Conservation (phyloP, 1,284 basidiomycete species). For the Cryptococcus sp. region DNA sequence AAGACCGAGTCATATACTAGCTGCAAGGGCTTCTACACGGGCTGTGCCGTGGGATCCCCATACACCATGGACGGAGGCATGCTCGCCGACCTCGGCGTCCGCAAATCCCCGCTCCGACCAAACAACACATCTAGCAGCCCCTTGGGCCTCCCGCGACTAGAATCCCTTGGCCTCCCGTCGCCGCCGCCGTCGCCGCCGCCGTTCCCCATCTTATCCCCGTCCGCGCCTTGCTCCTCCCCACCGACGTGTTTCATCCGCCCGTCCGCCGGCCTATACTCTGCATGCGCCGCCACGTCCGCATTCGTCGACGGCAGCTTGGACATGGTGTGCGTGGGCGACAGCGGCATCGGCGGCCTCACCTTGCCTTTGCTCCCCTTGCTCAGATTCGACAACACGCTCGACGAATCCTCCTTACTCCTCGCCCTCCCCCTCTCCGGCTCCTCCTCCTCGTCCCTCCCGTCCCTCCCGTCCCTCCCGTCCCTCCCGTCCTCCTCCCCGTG, state of each 20-base stretch:
- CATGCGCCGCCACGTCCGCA: not conserved
- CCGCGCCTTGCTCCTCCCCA: not conserved
- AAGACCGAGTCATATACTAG: not conserved
- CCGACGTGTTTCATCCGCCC: not conserved
- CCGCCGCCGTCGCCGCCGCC: too few species aligned
- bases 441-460: conserved; percentile 12
- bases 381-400: conserved; percentile 1
- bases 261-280: not conserved
- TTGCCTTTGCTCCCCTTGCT: not conserved
- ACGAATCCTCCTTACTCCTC: conserved; percentile 22
- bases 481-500: too few species aligned
- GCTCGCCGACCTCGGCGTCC: not conserved
- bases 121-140: conserved; percentile 5
- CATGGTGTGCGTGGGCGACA: not conserved
- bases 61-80: not conserved
- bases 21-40: not conserved
- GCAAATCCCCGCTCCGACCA: not conserved
- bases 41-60: not conserved
- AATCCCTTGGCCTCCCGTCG: not conserved
- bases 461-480: not conserved
- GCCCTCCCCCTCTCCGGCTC: conserved; percentile 34
- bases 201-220: not conserved
- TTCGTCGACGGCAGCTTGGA: not conserved
- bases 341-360: not conserved
- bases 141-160: not conserved